These are phyloP conservation scores for Pistacia vera DNA, from an alignment of 345 rosid species.

Conservation along the genomic window DNA sequence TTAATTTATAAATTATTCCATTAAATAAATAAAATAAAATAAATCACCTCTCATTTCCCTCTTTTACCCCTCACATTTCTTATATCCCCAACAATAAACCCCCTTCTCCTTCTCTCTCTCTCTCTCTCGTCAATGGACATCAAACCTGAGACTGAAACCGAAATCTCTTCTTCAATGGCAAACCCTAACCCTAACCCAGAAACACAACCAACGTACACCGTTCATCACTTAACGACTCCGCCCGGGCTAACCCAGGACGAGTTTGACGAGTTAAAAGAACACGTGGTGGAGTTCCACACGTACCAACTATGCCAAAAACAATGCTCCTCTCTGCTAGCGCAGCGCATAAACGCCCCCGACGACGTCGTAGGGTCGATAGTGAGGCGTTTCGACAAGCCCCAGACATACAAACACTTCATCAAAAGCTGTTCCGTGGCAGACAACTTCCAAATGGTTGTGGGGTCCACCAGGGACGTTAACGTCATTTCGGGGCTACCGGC, in stretches of 20 bases:
- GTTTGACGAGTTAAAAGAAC: conserved; percentile 44
- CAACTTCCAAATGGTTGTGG: conserved; percentile 53
- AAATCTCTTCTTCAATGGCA: conserved; percentile 20
- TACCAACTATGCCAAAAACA: conserved; percentile 51
- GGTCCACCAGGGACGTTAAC: conserved; percentile 74
- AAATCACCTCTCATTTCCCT: neutral
- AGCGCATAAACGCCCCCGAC: conserved; percentile 59
- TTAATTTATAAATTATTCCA: no score
- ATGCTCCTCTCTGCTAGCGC: conserved; percentile 76
- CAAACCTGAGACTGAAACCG: neutral
- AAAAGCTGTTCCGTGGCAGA: conserved; percentile 55
- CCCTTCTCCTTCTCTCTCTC: neutral
- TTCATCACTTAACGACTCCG: conserved; percentile 58
- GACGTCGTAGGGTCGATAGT: conserved; percentile 72
- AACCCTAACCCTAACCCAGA: conserved; percentile 10
- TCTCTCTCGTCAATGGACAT: conserved; percentile 1
- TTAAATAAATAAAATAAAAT: no score
- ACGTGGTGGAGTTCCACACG: conserved; percentile 63
- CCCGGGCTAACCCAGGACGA: conserved; percentile 56
- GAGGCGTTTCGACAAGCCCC: conserved; percentile 75
- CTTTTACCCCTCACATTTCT: conserved; percentile 16
- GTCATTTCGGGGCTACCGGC: conserved; percentile 86
- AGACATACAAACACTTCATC: conserved; percentile 86
- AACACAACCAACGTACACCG: conserved; percentile 10
- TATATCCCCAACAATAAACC: no score